A percentile compares a stretch with the other conserved stretches of the same genome.
Conservation (phyloP, 148 eudicot species). For the Rhododendron vialii region DNA sequence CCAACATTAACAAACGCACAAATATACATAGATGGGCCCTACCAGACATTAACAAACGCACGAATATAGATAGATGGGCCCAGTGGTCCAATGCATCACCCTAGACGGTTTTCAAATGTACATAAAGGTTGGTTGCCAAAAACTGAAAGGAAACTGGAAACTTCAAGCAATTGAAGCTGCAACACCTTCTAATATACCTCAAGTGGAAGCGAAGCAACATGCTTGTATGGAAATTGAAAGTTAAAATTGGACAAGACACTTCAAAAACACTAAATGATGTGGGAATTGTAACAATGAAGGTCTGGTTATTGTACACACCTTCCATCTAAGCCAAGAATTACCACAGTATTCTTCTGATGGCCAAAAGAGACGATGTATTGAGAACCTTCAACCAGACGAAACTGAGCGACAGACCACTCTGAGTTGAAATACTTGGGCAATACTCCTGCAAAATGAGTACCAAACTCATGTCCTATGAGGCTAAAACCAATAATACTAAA, state of each 20-base stretch:
- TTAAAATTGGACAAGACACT: not conserved
- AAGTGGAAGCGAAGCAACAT: not conserved
- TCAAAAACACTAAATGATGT: not conserved
- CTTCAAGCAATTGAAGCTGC: not conserved
- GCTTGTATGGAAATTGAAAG: not conserved
- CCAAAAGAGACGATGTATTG: conserved; percentile 85
- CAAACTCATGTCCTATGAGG: not conserved
- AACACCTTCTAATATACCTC: not conserved
- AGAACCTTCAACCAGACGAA: conserved; percentile 69
- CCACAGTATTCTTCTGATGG: conserved; percentile 78
- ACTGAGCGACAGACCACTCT: conserved; percentile 92
- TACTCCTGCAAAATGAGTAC: conserved; percentile 51
- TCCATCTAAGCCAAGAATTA: conserved; percentile 82
- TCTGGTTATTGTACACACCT: conserved; percentile 39
- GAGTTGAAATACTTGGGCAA: conserved; percentile 85
- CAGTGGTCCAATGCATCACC: not conserved
- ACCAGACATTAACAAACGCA: not conserved
- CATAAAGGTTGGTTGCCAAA: not conserved
- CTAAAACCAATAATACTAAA: not conserved
- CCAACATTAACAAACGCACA: not conserved
- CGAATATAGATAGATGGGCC: not conserved
- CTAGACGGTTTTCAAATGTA: not conserved
- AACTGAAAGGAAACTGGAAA: not conserved
- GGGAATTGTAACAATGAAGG: not conserved
- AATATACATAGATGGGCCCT: not conserved